Conservation (phyloP, 768 basidiomycete species). For the Rhodotorula taiwanensis region DNA sequence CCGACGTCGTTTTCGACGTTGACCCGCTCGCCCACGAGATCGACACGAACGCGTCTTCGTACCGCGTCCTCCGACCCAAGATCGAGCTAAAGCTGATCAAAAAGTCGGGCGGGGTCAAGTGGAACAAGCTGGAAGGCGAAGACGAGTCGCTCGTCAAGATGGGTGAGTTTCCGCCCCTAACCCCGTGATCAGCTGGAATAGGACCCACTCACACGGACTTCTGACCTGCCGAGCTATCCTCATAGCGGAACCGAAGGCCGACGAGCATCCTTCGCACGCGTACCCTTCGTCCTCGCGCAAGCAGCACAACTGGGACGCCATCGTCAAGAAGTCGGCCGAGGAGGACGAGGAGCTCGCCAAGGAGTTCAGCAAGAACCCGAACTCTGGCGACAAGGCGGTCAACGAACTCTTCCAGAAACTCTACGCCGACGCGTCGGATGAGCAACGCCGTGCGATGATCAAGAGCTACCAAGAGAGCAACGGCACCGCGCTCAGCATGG, state of each 20-base stretch:
- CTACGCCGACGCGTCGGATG: slow-evolving; percentile 80
- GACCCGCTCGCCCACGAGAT: slow-evolving; percentile 80
- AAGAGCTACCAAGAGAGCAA: slow-evolving; percentile 94
- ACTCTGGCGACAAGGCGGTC: slow-evolving; percentile 76
- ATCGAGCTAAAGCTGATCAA: slow-evolving; percentile 77
- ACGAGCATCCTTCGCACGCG: slow-evolving; percentile 45
- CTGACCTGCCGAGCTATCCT: not conserved
- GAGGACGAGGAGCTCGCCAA: slow-evolving; percentile 55
- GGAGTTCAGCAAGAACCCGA: slow-evolving; percentile 63
- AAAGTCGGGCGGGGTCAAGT: slow-evolving; percentile 55
- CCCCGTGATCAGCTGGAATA: too few species aligned
- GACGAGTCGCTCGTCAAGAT: slow-evolving; percentile 37
- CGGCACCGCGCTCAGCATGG: slow-evolving; percentile 89
- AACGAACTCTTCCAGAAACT: slow-evolving; percentile 67
- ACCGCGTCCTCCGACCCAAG: slow-evolving; percentile 74
- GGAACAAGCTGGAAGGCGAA: slow-evolving; percentile 70
- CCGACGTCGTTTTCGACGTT: slow-evolving; percentile 45
- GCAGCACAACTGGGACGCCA: slow-evolving; percentile 82
- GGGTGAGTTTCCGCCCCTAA: slow-evolving; percentile 8
- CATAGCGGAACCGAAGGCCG: slow-evolving; percentile 40
- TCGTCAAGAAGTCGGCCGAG: slow-evolving; percentile 60
- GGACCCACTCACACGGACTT: not conserved
- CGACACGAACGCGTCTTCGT: slow-evolving; percentile 57
- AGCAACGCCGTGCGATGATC: slow-evolving; percentile 91
- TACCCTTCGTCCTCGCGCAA: slow-evolving; percentile 44